Evolutionary conservation across 352 stramenopile genomes (phyloP).

Genomic region (Lagenidium giganteum): DNA sequence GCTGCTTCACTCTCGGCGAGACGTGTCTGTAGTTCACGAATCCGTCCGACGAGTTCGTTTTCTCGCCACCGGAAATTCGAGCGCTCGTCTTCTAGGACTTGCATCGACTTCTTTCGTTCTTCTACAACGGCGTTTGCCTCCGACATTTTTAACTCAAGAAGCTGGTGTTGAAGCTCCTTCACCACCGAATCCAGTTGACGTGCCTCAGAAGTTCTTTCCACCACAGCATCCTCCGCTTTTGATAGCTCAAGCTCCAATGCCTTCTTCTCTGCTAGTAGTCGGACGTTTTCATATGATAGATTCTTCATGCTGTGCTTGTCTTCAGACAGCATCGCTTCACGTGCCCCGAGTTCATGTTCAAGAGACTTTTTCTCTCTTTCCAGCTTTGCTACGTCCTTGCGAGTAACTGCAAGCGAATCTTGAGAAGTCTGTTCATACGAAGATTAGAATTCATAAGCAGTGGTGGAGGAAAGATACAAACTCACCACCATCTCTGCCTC

Average conservation of each 20-base stretch:
- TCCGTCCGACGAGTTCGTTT: conserved; percentile 40
- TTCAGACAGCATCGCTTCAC: conserved; percentile 8
- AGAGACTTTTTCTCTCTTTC: conserved; percentile 12
- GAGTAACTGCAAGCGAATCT: neutral
- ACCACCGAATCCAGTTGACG: conserved; percentile 25
- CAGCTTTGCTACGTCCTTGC: conserved; percentile 1
- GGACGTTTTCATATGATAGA: conserved; percentile 17
- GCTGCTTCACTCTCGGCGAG: conserved; percentile 45
- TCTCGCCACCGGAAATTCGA: conserved; percentile 49
- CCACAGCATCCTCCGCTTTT: conserved; percentile 10
- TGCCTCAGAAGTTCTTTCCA: conserved; percentile 2
- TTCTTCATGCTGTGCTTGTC: conserved; percentile 18
- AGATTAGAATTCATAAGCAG: no score
- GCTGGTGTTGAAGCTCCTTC: conserved; percentile 38
- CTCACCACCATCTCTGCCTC: conserved; percentile 11
- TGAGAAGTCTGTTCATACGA: no score
- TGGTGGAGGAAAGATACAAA: no score
- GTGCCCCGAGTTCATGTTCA: neutral
- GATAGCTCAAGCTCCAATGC: conserved; percentile 5
- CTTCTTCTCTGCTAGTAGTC: conserved; percentile 12
- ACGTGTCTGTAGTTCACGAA: conserved; percentile 41
- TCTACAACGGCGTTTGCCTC: conserved; percentile 47
- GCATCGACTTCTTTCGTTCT: conserved; percentile 47
- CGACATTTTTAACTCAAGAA: conserved; percentile 45
- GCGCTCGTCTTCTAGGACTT: conserved; percentile 44